Base-by-base conservation (phyloP, 805 yeast genomes). In the Brettanomyces bruxellensis region DNA sequence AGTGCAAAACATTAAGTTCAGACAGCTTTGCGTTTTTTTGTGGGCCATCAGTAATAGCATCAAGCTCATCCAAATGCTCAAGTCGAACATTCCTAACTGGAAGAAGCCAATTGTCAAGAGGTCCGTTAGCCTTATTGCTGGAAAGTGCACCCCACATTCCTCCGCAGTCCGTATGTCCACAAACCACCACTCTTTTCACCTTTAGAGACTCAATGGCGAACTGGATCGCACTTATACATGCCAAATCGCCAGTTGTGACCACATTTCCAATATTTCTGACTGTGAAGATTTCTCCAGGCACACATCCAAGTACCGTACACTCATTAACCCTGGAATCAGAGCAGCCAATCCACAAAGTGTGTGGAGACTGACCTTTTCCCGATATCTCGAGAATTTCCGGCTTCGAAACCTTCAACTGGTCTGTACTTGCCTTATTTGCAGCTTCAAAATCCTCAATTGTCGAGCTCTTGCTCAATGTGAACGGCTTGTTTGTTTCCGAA, bases 121-220 rank as follows among this genome's bases (percentile, higher is more conserved):
- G 77, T 28, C 83, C 81, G 34, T 89, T 89, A 34, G 81, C 70
- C 54, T 74, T 74, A 55, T 79, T 76, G 48, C 77, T 71, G 3
- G 81, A 72, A 42, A 90, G 66, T 7, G 89, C 79, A 23, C 95
- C 88, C 79, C 86, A 79, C 44, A 87, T 79, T 30, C 96, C 97
- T 43, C 96, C 96, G 72, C 98, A 90, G 64, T 87, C 95, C 32
- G 93, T 84, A 66, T 90, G 98, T 3, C 97, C 98, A 66, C 96
- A 86, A 5, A 90, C 84, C 46, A 90, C 74, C 45, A 90, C 79
- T 59, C 86, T 87, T 53, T 73, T 75, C 37, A 91, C 95, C 58
- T 85, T 83, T 49, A 90, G 71, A 12, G 83, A 87, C 53, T 86
- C 89, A 53, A 91, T 78, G 4, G 96, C 95, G 58, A 86, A 87